Base-by-base conservation (phyloP, 106 monocot species). In the Platanthera guangdongensis region DNA sequence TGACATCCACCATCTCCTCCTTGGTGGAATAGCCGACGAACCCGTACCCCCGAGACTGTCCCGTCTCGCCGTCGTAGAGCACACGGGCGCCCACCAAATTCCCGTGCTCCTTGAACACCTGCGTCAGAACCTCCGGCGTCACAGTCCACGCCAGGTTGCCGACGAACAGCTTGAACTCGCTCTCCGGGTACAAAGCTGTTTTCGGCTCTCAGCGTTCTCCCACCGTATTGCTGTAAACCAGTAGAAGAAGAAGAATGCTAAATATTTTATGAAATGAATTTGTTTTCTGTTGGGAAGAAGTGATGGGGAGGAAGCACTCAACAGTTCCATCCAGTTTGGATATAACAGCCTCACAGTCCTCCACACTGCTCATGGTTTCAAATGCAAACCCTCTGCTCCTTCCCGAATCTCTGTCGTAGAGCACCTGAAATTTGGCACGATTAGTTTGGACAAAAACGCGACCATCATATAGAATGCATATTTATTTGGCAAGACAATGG, bases 331-430 rank as follows among this genome's bases (percentile, higher is more conserved):
- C 90, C 25, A 96, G 90, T 62, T 93, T 96, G 52, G 84, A 62
- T 64, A 93, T 89, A 72, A 93, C 96, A 21, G 28, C 52, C 57
- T 96, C 89, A 57, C 93, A 93, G 49, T 96, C 96, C 82, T 93
- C 89, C 7, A 84, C 57, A 8, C 85, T 67, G 76, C 79, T 84
- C 96, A 96, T 96, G 28, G 90, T 96, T 0, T 87, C 96, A 75
- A 96, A 96, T 1, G 93, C 95, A 74, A 96, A 96, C 4, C 96
- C 96, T 85, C 96, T 85, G 76, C 96, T 96, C 74, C 90, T 86
- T 51, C 96, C 96, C 0, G 96, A 84, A 30, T 84, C 83, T 68
- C 87, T 87, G 74, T 96, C 91, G 49, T 93, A 96, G 0, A 96
- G 84, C 9, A 96, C 93, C 96, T 96, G 59, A 21, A 60, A 60